Conservation (phyloP, 306 rosid genomes). For the Quercus bicolor region DNA sequence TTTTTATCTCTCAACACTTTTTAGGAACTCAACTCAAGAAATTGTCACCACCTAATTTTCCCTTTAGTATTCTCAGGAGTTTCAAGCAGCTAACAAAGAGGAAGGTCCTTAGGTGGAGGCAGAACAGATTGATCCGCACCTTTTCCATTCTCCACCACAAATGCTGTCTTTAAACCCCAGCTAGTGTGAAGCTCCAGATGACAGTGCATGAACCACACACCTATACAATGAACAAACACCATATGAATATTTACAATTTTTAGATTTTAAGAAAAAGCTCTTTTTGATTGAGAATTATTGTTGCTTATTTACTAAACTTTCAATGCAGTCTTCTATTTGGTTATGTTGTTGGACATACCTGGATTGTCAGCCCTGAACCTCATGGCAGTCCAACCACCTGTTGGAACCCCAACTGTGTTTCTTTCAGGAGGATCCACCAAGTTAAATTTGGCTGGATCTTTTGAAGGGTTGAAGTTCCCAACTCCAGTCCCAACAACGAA, state of each 20-base stretch:
- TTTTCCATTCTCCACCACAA: constrained; percentile 31
- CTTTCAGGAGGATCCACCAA: constrained; percentile 35
- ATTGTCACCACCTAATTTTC: neutral
- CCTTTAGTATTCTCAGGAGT: neutral
- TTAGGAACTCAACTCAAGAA: neutral
- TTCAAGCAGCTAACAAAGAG: constrained; percentile 21
- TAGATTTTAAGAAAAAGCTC: neutral
- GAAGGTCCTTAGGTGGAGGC: constrained; percentile 40
- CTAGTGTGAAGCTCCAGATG: constrained; percentile 41
- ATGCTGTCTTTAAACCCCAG: constrained; percentile 44
- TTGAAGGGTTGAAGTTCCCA: constrained; percentile 28
- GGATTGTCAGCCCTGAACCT: constrained; percentile 41
- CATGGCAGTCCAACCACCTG: constrained; percentile 38
- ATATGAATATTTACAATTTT: neutral
- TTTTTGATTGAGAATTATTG: neutral
- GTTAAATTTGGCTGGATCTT: constrained; percentile 24
- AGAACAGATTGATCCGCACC: constrained; percentile 18
- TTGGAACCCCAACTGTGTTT: constrained; percentile 38
- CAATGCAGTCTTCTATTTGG: neutral
- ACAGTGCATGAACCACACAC: constrained; percentile 45
- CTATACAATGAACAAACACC: neutral
- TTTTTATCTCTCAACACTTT: neutral
- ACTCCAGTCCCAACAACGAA: constrained; percentile 32
- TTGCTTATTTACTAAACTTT: neutral
- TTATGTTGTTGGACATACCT: constrained; percentile 5